Evolutionary conservation across 495 filamentous ascomycete genomes (phyloP).

Genomic region (Tuber microsphaerosporum): DNA sequence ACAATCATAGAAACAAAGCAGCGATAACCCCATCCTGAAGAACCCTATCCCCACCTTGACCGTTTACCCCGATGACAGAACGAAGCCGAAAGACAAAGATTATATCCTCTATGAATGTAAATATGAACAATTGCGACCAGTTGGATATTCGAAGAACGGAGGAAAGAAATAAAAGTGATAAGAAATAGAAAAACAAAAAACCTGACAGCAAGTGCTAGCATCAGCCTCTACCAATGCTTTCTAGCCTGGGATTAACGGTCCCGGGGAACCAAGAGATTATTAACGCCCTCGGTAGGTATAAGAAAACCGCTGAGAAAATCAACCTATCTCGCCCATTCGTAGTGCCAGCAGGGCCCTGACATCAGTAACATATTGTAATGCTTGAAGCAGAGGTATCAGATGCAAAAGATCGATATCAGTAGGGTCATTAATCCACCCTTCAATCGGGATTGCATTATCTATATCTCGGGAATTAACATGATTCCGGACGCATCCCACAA

Average conservation of each 20-base stretch:
- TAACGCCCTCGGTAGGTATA: not conserved
- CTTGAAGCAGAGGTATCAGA: slow-evolving; percentile 87
- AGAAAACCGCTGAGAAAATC: not conserved
- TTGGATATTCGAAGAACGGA: not conserved
- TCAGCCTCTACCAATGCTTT: not conserved
- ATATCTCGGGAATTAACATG: slow-evolving; percentile 16
- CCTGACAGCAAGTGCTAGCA: not conserved
- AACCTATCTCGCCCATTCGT: slow-evolving; percentile 62
- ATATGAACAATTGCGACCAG: slow-evolving; percentile 1
- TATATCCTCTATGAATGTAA: slow-evolving; percentile 4
- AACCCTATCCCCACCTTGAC: not conserved
- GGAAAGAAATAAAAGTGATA: not conserved
- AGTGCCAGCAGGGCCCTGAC: slow-evolving; percentile 82
- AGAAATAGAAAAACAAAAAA: not conserved
- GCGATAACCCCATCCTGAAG: not conserved
- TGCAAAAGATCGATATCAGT: slow-evolving; percentile 86
- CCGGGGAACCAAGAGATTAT: not conserved
- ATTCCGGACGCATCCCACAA: not conserved
- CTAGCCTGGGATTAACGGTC: not conserved
- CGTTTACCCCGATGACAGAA: not conserved
- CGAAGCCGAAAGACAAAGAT: not conserved
- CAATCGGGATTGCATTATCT: slow-evolving; percentile 94
- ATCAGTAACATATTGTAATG: slow-evolving; percentile 90
- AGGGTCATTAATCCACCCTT: slow-evolving; percentile 86
- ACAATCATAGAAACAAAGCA: not conserved